Evolutionary conservation across 768 basidiomycete species (phyloP).

Genomic region (Mrakia blollopis): DNA sequence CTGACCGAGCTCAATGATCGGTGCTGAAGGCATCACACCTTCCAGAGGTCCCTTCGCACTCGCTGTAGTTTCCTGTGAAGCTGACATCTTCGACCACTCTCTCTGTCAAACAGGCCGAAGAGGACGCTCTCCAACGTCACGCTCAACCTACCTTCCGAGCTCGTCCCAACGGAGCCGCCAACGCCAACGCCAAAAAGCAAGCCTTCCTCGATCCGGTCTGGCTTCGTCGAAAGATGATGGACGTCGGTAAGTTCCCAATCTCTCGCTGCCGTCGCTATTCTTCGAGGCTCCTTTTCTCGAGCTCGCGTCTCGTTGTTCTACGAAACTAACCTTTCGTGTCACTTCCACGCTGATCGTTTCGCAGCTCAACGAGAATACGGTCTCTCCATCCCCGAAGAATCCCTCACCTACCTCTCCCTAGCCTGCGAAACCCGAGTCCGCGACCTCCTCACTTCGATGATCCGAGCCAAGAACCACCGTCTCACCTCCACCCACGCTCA

Average conservation of each 20-base stretch:
- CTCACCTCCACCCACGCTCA: conserved; percentile 56
- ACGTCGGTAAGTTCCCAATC: conserved; percentile 16
- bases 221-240: conserved; percentile 12
- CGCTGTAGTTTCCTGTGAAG: not conserved
- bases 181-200: conserved; percentile 7
- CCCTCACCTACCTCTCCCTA: conserved; percentile 70
- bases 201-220: conserved; percentile 20
- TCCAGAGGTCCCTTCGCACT: not conserved
- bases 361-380: not conserved
- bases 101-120: conserved; percentile 12
- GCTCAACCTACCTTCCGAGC: not conserved
- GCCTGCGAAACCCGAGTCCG: conserved; percentile 56
- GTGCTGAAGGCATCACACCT: not conserved
- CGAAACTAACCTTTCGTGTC: not conserved
- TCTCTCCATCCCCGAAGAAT: conserved; percentile 54
- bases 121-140: conserved; percentile 10
- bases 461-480: conserved; percentile 45
- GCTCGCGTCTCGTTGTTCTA: not conserved
- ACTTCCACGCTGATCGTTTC: not conserved
- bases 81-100: not conserved
- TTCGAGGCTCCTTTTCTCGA: no score
- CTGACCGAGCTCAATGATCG: no score
- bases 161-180: not conserved
- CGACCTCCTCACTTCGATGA: conserved; percentile 35
- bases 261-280: not conserved